phyloP scores from a whole-genome alignment of 1,284 basidiomycete genomes.

The Gymnopus androsaceus region DNA sequence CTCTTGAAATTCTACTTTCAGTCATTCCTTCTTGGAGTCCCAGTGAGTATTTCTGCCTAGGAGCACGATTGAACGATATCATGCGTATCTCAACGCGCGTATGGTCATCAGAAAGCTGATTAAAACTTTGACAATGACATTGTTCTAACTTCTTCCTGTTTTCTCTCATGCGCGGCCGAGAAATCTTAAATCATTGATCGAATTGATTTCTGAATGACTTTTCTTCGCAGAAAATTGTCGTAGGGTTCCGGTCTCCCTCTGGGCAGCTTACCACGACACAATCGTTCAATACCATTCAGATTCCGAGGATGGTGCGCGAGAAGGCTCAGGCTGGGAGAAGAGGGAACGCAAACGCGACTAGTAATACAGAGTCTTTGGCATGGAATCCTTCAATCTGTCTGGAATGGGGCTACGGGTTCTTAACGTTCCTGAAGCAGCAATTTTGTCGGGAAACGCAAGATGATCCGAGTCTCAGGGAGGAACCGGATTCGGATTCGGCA shows the following conservation, averaged over 20 bases:
- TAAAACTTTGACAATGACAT: background rate
- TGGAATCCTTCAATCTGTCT: constrained; percentile 83
- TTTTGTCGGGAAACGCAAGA: constrained; percentile 24
- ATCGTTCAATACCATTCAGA: constrained; percentile 70
- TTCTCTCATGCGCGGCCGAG: background rate
- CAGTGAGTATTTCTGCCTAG: constrained; percentile 61
- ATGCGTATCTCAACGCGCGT: background rate
- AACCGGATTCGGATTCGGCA: background rate
- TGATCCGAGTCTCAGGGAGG: constrained; percentile 13
- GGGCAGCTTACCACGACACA: constrained; percentile 68
- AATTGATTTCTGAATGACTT: background rate
- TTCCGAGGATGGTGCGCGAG: constrained; percentile 75
- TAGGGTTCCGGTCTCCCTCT: constrained; percentile 86
- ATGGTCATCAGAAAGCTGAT: background rate
- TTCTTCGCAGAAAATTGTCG: constrained; percentile 71
- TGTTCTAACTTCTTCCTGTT: too few species aligned
- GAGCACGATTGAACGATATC: background rate
- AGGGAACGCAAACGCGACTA: constrained; percentile 15
- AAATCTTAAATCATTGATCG: background rate
- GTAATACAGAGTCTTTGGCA: too few species aligned
- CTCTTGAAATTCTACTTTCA: constrained; percentile 96
- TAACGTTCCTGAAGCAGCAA: constrained; percentile 53
- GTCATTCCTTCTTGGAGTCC: constrained; percentile 89
- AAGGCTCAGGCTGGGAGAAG: too few species aligned
- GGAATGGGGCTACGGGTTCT: constrained; percentile 69